phyloP scores from a whole-genome alignment of 768 basidiomycete genomes.

The Fomitopsis pulvina region DNA sequence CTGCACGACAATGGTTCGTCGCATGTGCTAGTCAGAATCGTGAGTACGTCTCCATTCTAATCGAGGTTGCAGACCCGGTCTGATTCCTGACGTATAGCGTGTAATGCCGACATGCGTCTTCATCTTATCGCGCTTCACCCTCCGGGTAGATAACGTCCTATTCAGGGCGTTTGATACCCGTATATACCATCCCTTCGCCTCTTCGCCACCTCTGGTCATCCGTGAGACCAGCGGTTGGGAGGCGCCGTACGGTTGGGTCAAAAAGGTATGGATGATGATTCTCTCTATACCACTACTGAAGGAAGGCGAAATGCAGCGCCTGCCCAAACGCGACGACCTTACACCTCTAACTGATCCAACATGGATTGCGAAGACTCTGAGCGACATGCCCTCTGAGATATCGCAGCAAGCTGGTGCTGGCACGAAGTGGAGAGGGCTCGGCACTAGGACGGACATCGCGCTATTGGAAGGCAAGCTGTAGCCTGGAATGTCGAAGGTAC shows the following conservation, averaged over 20 bases:
- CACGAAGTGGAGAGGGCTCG: slow-evolving; percentile 83
- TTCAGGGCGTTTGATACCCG: slow-evolving; percentile 89
- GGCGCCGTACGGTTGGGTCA: slow-evolving; percentile 77
- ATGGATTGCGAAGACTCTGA: slow-evolving; percentile 70
- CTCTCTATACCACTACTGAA: background rate
- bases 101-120: slow-evolving; percentile 97
- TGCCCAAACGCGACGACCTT: slow-evolving; percentile 73
- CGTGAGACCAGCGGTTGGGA: slow-evolving; percentile 89
- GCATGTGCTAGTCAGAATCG: slow-evolving; percentile 76
- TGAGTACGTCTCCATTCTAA: slow-evolving; percentile 35
- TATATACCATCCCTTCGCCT: slow-evolving; percentile 78
- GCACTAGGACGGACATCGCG: slow-evolving; percentile 53
- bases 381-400: slow-evolving; percentile 50
- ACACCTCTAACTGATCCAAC: slow-evolving; percentile 83
- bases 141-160: slow-evolving; percentile 91
- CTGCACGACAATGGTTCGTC: slow-evolving; percentile 96
- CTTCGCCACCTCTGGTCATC: slow-evolving; percentile 54
- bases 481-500: background rate
- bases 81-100: slow-evolving; percentile 43
- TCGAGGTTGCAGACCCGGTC: background rate
- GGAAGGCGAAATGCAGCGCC: slow-evolving; percentile 34
- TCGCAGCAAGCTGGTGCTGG: slow-evolving; percentile 59
- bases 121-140: slow-evolving; percentile 83
- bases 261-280: slow-evolving; percentile 43
- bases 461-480: slow-evolving; percentile 18